phyloP scores from a whole-genome alignment of 257 asterid species.

The Nicotiana otophora region DNA sequence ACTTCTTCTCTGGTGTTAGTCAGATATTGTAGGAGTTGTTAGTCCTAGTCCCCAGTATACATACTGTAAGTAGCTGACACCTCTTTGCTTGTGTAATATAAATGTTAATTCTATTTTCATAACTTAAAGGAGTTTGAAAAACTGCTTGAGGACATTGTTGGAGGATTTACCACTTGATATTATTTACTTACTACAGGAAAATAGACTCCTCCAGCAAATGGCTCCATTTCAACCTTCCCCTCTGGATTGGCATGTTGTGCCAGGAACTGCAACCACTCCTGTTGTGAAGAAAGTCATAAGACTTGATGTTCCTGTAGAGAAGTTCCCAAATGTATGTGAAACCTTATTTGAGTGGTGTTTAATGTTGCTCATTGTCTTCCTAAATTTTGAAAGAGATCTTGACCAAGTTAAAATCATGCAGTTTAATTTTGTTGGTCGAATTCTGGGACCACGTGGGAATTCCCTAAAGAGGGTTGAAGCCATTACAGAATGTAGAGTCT shows the following conservation, averaged over 20 bases:
- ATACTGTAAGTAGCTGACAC: background rate
- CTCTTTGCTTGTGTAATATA: background rate
- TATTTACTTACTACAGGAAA: constrained; percentile 42
- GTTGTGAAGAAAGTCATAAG: constrained; percentile 64
- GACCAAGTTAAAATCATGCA: constrained; percentile 25
- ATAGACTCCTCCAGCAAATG: constrained; percentile 51
- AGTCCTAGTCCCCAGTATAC: background rate
- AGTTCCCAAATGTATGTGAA: constrained; percentile 62
- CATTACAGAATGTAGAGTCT: constrained; percentile 72
- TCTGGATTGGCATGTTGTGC: constrained; percentile 48
- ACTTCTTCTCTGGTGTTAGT: background rate
- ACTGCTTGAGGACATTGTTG: background rate
- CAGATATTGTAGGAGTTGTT: background rate
- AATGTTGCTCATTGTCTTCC: constrained; percentile 3
- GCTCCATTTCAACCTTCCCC: constrained; percentile 49
- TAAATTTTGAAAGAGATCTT: background rate
- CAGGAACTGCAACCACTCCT: constrained; percentile 50
- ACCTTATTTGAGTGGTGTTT: background rate
- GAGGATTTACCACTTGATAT: background rate
- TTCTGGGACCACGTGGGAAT: constrained; percentile 79
- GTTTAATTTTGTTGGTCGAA: constrained; percentile 85
- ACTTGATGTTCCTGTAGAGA: constrained; percentile 72
- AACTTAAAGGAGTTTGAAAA: background rate
- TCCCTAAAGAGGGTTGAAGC: constrained; percentile 78
- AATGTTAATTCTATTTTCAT: background rate